These are phyloP conservation scores for Phytophthora pisi DNA, from an alignment of 352 stramenopile genomes.

Conservation along the genomic window DNA sequence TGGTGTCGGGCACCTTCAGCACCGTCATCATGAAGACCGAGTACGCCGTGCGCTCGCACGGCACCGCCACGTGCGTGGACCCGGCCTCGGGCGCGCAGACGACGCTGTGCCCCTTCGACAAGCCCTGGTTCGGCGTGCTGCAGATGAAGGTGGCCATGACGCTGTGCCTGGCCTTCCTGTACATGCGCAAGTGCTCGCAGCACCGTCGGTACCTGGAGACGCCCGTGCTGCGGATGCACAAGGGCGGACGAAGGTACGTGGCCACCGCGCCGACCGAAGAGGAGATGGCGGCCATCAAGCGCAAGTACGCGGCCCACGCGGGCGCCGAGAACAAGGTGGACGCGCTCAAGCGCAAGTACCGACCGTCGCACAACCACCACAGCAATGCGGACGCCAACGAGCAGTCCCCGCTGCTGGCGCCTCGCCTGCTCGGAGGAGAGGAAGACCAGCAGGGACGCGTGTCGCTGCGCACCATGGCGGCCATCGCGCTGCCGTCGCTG, in stretches of 20 bases:
- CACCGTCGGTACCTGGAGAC: conserved; percentile 73
- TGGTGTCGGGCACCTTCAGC: conserved; percentile 83
- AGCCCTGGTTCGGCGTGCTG: conserved; percentile 87
- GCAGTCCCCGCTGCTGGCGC: conserved; percentile 36
- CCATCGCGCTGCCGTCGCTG: conserved; percentile 72
- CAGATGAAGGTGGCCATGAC: conserved; percentile 89
- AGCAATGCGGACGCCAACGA: conserved; percentile 34
- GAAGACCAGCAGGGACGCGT: conserved; percentile 37
- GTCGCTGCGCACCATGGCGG: conserved; percentile 56
- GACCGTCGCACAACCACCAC: background rate
- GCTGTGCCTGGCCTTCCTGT: conserved; percentile 79
- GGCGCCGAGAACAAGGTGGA: conserved; percentile 47
- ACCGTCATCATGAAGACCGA: conserved; percentile 89
- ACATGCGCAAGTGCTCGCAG: conserved; percentile 60
- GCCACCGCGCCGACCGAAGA: conserved; percentile 44
- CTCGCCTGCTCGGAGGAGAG: conserved; percentile 16
- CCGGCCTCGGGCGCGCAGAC: conserved; percentile 43
- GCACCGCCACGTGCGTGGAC: conserved; percentile 59
- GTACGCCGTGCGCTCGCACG: conserved; percentile 67
- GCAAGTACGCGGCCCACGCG: conserved; percentile 47
- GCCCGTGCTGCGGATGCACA: conserved; percentile 66
- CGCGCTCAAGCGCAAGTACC: conserved; percentile 50
- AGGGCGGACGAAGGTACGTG: conserved; percentile 69
- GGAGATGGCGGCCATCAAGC: conserved; percentile 42
- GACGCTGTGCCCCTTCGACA: conserved; percentile 79